phyloP scores from a whole-genome alignment of 148 eudicot species.

The Dysphania ambrosioides region DNA sequence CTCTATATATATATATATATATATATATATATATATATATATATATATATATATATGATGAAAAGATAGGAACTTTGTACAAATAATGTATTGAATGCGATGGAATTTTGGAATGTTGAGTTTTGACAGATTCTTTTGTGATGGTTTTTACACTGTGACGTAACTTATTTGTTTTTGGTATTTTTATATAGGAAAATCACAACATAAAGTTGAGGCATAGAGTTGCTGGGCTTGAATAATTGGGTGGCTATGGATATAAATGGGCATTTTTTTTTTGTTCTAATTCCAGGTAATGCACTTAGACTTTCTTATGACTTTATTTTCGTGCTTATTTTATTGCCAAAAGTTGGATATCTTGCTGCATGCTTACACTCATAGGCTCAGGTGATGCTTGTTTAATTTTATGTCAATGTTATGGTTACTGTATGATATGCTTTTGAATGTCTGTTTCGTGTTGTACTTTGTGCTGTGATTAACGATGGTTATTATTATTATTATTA shows the following conservation, averaged over 20 bases:
- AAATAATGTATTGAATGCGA: background rate
- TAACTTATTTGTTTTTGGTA: background rate
- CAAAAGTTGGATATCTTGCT: background rate
- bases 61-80: background rate
- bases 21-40: too few relatives aligned
- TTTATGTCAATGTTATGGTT: background rate
- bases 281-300: slow-evolving; percentile 27
- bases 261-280: slow-evolving; percentile 17
- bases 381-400: background rate
- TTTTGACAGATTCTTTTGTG: background rate
- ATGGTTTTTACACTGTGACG: background rate
- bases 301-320: background rate
- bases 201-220: slow-evolving; percentile 63
- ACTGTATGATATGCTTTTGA: background rate
- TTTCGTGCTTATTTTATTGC: background rate
- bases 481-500: too few relatives aligned
- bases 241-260: slow-evolving; percentile 12
- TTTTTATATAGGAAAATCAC: slow-evolving; percentile 47
- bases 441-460: background rate
- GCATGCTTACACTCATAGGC: background rate
- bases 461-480: background rate
- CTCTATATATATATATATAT: too few relatives aligned
- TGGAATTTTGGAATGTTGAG: background rate
- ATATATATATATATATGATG: background rate
- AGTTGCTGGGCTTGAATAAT: slow-evolving; percentile 73